Base-by-base conservation (phyloP, 805 yeast species). In the Kazachstania viticola region DNA sequence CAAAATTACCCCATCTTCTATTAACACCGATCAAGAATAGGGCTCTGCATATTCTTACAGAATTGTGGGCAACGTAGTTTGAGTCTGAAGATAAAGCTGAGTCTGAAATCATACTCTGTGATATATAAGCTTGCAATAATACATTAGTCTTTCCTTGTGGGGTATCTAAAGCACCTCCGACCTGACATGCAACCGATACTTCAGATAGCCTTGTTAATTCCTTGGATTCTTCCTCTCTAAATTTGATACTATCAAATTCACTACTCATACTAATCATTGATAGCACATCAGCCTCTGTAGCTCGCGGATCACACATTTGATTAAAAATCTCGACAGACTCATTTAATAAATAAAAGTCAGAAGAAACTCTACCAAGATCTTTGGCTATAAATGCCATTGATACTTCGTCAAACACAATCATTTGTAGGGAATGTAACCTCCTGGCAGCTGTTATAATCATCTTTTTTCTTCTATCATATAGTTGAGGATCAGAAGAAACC, bases 61-160 rank as follows among this genome's bases (percentile, higher is more conserved):
- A 71, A 48, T 91, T 91, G 48, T 91, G 98, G 1, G 97, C 96
- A 35, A 91, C 94, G 52, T 91, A 91, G 40, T 83, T 80, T 30
- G 82, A 67, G 55, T 91, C 98, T 0, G 96, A 83, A 3, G 72
- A 63, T 36, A 91, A 61, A 0, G 98, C 79, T 3, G 95, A 75
- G 36, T 84, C 95, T 36, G 68, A 72, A 23, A 87, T 71, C 9
- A 54, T 45, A 1, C 84, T 74, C 35, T 76, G 74, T 0, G 96
- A 84, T 19, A 91, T 79, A 52, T 69, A 93, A 0, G 96, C 77
- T 54, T 91, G 99, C 14, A 91, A 58, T 27, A 93, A 65, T 28
- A 85, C 71, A 44, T 88, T 87, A 0, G 95, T 79, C 51, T 91
- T 91, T 13, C 88, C 91, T 38, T 73, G 87, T 0, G 94, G 60